phyloP scores from a whole-genome alignment of 1,284 basidiomycete genomes.

The Coriolopsis trogii region DNA sequence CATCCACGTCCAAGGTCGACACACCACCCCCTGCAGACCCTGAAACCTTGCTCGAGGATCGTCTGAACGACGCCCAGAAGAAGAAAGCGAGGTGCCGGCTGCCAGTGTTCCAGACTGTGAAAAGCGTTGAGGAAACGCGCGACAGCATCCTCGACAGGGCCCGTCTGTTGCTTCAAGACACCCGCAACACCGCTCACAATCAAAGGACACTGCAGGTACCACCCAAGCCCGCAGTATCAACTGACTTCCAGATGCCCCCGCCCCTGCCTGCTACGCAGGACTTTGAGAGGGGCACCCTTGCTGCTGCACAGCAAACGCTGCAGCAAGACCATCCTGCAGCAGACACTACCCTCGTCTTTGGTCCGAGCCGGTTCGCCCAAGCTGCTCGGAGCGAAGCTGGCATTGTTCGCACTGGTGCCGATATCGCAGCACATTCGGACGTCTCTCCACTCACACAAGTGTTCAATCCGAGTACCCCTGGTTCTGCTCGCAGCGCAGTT shows the following conservation, averaged over 20 bases:
- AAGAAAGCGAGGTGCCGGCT: slow-evolving; percentile 48
- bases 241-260: slow-evolving; percentile 6
- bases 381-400: slow-evolving; percentile 3
- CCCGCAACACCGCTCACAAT: not conserved
- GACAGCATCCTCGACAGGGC: slow-evolving; percentile 58
- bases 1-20: slow-evolving; percentile 33
- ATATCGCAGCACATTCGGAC: slow-evolving; percentile 19
- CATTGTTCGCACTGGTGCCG: slow-evolving; percentile 12
- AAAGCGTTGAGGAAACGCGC: slow-evolving; percentile 49
- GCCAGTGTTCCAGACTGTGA: slow-evolving; percentile 48
- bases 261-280: slow-evolving; percentile 45
- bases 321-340: not conserved
- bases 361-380: slow-evolving; percentile 25
- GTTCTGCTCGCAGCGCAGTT: too few relatives aligned
- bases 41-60: slow-evolving; percentile 57
- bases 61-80: slow-evolving; percentile 46
- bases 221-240: not conserved
- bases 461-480: slow-evolving; percentile 5
- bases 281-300: slow-evolving; percentile 43
- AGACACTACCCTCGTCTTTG: slow-evolving; percentile 28
- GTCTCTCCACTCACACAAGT: slow-evolving; percentile 17
- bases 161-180: slow-evolving; percentile 25
- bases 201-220: not conserved
- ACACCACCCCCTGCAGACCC: slow-evolving; percentile 23
- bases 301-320: slow-evolving; percentile 2